Percentiles rank a stretch among this genome's conserved stretches.
phyloP scores from a whole-genome alignment of 495 filamentous ascomycete species.

The Aspergillus indologenus region DNA sequence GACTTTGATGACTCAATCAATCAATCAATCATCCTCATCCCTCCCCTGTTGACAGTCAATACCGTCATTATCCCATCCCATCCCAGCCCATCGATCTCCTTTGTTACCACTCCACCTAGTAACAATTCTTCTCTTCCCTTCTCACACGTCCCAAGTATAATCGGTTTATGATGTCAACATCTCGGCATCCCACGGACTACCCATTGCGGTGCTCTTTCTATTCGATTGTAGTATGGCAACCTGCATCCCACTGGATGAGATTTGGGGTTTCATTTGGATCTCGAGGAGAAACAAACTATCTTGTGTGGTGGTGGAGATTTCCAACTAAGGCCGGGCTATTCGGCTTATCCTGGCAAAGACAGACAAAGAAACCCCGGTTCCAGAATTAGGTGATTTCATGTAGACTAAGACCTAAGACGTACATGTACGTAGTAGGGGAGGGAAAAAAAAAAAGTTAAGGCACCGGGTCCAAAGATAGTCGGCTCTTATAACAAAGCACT shows the following conservation, averaged over 20 bases:
- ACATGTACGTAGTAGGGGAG: slow-evolving; percentile 7
- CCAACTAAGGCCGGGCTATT: neutral
- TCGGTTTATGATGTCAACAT: neutral
- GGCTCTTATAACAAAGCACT: slow-evolving; percentile 28
- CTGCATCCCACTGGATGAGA: neutral
- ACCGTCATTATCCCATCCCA: neutral
- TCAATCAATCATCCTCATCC: neutral
- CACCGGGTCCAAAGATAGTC: slow-evolving; percentile 15
- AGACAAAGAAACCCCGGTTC: neutral
- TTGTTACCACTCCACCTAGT: neutral
- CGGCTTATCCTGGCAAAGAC: neutral
- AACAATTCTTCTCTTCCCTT: neutral
- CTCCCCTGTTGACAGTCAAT: neutral
- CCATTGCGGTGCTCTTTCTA: neutral
- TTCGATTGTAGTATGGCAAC: neutral
- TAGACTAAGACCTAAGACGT: slow-evolving; percentile 11
- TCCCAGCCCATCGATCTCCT: neutral
- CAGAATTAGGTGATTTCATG: neutral
- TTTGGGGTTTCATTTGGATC: neutral
- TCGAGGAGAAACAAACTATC: neutral
- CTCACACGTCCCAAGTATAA: neutral
- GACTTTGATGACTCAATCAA: too few species aligned
- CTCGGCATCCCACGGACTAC: neutral
- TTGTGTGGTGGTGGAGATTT: neutral
- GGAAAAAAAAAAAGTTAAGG: slow-evolving; percentile 10